These are phyloP conservation scores for Symbiodinium natans DNA, from an alignment of 73 alveolate species.

Conservation along the genomic window DNA sequence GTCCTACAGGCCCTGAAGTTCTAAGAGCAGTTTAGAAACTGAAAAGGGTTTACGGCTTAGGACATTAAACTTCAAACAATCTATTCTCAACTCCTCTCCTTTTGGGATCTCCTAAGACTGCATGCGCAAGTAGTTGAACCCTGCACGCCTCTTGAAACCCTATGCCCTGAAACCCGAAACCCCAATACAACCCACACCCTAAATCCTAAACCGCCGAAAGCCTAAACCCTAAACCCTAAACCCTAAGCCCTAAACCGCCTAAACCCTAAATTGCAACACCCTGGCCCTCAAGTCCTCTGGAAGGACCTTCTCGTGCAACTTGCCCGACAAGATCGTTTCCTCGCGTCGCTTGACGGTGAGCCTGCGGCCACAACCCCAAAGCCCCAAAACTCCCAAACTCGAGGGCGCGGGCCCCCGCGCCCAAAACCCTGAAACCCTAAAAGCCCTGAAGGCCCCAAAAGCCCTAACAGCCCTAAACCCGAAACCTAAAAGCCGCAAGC, in stretches of 20 bases:
- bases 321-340: slow-evolving; percentile 29
- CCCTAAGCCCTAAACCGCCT: background rate
- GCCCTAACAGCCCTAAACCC: too few species aligned
- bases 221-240: background rate
- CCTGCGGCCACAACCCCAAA: background rate
- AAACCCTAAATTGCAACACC: background rate
- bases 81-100: too few species aligned
- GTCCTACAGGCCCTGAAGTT: too few species aligned
- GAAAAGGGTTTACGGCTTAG: too few species aligned
- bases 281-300: slow-evolving; percentile 36
- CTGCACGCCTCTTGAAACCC: background rate
- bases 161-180: background rate
- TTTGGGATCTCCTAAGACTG: too few species aligned
- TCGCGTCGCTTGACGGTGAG: slow-evolving; percentile 11
- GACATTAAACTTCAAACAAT: too few species aligned
- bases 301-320: slow-evolving; percentile 56
- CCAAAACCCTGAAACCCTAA: background rate
- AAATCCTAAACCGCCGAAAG: background rate
- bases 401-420: too few species aligned
- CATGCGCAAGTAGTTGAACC: too few species aligned
- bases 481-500: too few species aligned
- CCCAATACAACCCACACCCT: background rate
- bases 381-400: too few species aligned
- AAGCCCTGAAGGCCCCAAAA: too few species aligned
- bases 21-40: too few species aligned